phyloP scores from a whole-genome alignment of 371 early-diverging fungal species.

The Blakeslea trispora region DNA sequence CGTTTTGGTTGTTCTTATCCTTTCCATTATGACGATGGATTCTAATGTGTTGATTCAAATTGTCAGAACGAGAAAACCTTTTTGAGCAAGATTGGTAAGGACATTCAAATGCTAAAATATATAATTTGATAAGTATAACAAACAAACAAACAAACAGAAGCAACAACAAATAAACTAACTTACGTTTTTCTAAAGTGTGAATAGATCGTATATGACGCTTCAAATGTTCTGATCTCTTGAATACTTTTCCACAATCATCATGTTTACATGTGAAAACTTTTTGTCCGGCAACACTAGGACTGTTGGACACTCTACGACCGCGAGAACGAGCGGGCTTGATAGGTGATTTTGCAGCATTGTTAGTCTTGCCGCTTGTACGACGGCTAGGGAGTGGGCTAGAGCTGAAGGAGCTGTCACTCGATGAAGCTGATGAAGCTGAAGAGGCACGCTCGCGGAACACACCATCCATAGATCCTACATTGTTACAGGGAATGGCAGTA shows the following conservation, averaged over 20 bases:
- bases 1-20: slow-evolving; percentile 23
- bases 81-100: slow-evolving; percentile 76
- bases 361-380: slow-evolving; percentile 11
- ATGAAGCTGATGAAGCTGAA: slow-evolving; percentile 24
- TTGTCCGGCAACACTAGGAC: slow-evolving; percentile 43
- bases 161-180: slow-evolving; percentile 14
- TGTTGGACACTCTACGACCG: slow-evolving; percentile 40
- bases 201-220: slow-evolving; percentile 76
- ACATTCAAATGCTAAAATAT: slow-evolving; percentile 58
- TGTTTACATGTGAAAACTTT: slow-evolving; percentile 55
- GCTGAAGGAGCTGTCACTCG: slow-evolving; percentile 12
- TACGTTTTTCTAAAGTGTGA: slow-evolving; percentile 61
- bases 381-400: slow-evolving; percentile 16
- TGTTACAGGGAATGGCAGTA: neutral
- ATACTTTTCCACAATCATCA: slow-evolving; percentile 71
- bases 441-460: slow-evolving; percentile 30
- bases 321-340: slow-evolving; percentile 31
- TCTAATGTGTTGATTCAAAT: slow-evolving; percentile 74
- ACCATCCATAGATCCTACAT: neutral
- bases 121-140: neutral
- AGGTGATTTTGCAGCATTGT: slow-evolving; percentile 12
- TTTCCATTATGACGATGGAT: slow-evolving; percentile 58
- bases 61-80: slow-evolving; percentile 83
- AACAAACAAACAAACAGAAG: neutral
- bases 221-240: slow-evolving; percentile 84